Conservation (phyloP, 129 eudicot species). For the Logfia minima region DNA sequence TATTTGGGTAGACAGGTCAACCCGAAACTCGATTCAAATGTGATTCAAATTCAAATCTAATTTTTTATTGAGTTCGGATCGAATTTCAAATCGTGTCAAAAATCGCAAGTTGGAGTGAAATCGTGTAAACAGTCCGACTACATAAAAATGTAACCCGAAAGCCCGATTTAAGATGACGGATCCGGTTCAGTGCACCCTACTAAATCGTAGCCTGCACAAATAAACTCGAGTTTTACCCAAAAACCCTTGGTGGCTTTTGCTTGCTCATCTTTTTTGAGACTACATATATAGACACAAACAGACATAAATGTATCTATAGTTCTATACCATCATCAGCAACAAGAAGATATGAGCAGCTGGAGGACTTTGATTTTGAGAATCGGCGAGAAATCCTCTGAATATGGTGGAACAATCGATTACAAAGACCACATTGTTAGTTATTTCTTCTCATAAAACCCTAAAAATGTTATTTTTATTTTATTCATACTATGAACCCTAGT, state of each 20-base stretch:
- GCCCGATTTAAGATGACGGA: not conserved
- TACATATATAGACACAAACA: not conserved
- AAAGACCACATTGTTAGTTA: conserved; percentile 83
- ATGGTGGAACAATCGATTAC: conserved; percentile 64
- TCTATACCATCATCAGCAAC: not conserved
- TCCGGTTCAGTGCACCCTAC: not conserved
- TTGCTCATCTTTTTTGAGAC: not conserved
- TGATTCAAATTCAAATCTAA: too few relatives aligned
- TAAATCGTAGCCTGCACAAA: not conserved
- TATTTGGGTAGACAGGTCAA: too few relatives aligned
- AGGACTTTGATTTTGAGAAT: conserved; percentile 64
- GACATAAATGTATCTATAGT: not conserved
- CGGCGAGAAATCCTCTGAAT: conserved; percentile 87
- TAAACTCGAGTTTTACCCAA: not conserved
- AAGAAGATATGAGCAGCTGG: conserved; percentile 78
- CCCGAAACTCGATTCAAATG: too few relatives aligned
- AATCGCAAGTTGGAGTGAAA: too few relatives aligned
- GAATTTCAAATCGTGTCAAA: too few relatives aligned
- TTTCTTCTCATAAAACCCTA: conserved; percentile 11
- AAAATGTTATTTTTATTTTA: not conserved
- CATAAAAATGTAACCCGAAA: not conserved
- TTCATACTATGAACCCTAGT: conserved; percentile 4
- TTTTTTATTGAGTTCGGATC: too few relatives aligned
- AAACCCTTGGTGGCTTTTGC: not conserved
- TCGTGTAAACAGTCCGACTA: too few relatives aligned